Evolutionary conservation across 2,329 filamentous ascomycete genomes (phyloP).

Genomic region (Aureobasidium lini): DNA sequence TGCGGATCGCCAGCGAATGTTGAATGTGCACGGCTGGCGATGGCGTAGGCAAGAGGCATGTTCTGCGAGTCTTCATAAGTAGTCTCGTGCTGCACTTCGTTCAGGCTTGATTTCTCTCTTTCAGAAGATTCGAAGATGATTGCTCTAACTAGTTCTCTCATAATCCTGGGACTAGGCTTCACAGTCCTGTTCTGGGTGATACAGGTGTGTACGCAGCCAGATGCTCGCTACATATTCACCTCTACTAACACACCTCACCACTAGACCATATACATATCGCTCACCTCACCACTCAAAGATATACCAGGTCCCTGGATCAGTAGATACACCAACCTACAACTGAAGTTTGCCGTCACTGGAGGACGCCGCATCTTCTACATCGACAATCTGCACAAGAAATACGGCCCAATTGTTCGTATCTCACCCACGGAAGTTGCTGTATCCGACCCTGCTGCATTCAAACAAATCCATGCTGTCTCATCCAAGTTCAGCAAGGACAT

Average conservation of each 20-base stretch:
- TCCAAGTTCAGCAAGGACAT: constrained; percentile 23
- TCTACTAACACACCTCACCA: background rate
- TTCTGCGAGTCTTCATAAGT: background rate
- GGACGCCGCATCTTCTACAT: constrained; percentile 35
- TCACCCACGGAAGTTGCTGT: constrained; percentile 25
- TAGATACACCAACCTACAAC: constrained; percentile 21
- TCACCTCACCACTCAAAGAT: constrained; percentile 21
- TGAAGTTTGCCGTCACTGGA: constrained; percentile 32
- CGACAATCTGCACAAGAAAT: constrained; percentile 29
- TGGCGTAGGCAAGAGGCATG: background rate
- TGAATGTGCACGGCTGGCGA: too few species aligned
- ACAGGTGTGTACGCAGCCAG: background rate
- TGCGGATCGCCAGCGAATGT: background rate
- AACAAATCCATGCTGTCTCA: constrained; percentile 24
- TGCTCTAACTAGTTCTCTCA: background rate
- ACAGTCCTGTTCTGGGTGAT: background rate
- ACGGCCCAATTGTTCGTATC: constrained; percentile 35
- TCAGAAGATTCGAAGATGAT: background rate
- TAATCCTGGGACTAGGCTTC: background rate
- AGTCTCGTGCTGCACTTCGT: background rate
- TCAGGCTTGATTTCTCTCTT: background rate
- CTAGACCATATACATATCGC: background rate
- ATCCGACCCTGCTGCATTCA: constrained; percentile 23
- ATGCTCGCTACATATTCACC: too few species aligned
- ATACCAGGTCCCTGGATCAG: constrained; percentile 25